Evolutionary conservation across 768 basidiomycete genomes (phyloP), one percentile per base, ranked within the genome.

Genomic region (Phaffia tasmanica): DNA sequence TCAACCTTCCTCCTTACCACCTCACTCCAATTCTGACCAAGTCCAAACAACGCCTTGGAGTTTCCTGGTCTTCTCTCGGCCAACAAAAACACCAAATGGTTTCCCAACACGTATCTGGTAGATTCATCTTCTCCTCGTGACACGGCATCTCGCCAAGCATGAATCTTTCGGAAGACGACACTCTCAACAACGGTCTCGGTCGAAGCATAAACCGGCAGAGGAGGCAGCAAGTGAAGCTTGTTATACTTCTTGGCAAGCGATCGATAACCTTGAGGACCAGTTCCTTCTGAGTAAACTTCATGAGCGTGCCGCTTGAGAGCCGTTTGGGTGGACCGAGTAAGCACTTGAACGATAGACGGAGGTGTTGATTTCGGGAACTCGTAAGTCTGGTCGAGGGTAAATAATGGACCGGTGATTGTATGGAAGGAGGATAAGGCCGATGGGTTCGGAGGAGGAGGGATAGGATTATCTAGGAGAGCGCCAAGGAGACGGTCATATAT

Each of bases 401-500:
- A 19, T 72, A 65, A 51, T 72, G 67, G 18, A 70, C 65, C 1
- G 73, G 70, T 27, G 46, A 61, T 42, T 8, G 23, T 32, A 23
- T 68, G 54, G 56, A 57, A 57, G 6, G 62, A 25, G 0, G 62
- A 57, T 35, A 61, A 63, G 1, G 62, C 23, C 65, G 65, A 30
- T 59, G 65, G 35, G 35, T 42, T 42, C 35, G 35, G 35, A 42
- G 5, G 65, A 67, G 19, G 65, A 61, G 27, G 59, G 65, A 29
- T 59, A 67, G 65, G 35, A 42, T 54, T 70, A 27, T 72, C 72
- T n/a, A 93, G 79, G 15, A 95, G 86, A 0, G 86, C 86, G 73
- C 88, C 87, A 16, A 91, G 87, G 6, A 98, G 83, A 71, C 85
- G 83, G 77, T 97, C 92, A 76, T 92, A 97, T 72, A 97, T 85